Base-by-base conservation (phyloP, 352 stramenopile genomes). In the Peronospora farinosa region DNA sequence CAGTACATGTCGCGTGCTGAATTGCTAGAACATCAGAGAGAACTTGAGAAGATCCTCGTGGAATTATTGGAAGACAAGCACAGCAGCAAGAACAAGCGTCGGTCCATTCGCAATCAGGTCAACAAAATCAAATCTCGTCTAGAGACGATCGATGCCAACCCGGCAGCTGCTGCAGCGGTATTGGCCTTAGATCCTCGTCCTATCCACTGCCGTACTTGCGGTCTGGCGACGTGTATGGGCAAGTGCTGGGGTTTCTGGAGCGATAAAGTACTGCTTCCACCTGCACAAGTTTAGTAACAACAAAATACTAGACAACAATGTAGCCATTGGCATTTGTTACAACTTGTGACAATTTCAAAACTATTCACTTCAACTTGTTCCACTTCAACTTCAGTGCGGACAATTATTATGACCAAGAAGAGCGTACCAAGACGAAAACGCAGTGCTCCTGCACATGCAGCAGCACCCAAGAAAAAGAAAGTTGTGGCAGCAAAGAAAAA, bases 161-260 rank as follows among this genome's bases (percentile, higher is more conserved):
- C 58, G 15, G 62, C 65, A 16, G 63, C 57, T 39, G 71, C 73
- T 31, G 57, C 65, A 17, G 67, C 60, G 15, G 43, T 65, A 33
- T 36, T 54, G 17, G 47, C 49, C 16, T 46, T 76, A 2, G 45
- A 63, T 2, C 71, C 66, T 31, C 64, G 65, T 7, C 71, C 69
- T 23, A 78, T 85, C 44, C 76, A 87, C 56, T 87, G 76, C 46
- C 76, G 76, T 35, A 87, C 76, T 6, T 87, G 76, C 33, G 76
- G 76, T 36, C 51, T 67, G 4, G 35, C 56, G 12, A 57, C 55
- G 28, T 87, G 76, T 57, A 68, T 71, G 46, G 76, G 76, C 54
- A 87, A 83, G 19, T 87, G 76, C 59, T 87, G 76, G 76, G 76
- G 76, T 9, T 87, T 87, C 47, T 87, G 76, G 76, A 87, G 73